Evolutionary conservation across 768 basidiomycete species (phyloP), one percentile per base, ranked within the genome.

Genomic region (Serendipita indica): DNA sequence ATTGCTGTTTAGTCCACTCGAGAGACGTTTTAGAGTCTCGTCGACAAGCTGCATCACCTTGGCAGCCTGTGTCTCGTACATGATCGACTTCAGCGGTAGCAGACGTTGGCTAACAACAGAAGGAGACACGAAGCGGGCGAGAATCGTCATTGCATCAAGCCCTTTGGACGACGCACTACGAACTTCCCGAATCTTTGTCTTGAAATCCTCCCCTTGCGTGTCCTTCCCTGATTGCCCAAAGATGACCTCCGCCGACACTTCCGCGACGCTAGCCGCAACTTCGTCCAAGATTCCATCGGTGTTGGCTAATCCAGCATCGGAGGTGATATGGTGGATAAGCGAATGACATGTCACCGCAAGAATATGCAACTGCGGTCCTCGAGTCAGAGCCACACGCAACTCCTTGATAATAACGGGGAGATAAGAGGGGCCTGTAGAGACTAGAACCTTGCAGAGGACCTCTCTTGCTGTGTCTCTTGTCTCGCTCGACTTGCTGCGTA

Each of bases 181-280:
- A 28, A 93, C 94, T 72, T 99, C 94, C 20, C 86, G 79, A 81
- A 91, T 87, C 70, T 88, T 92, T 16, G 91, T 92, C 72, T 84
- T 89, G 80, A 94, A 97, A 25, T 84, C 93, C 64, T 92, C n/a
- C n/a, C 84, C 75, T 60, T 83, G 80, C 0, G 87, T 83, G 65
- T 97, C 89, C 69, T 87, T 88, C 13, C 86, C 88, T 1, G 93
- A 92, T 67, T 92, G 83, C 27, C 94, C 94, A 64, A 97, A 97
- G 57, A 97, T 79, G 57, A 97, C 94, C 66, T 89, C 91, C 0
- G 83, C 82, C 14, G 86, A 83, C 58, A 97, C 72, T 65, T 86
- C 79, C 0, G 87, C 83, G 5, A 92, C 75, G 63, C 90, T 86
- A 43, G 79, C 78, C 18, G 91, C 83, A 62, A 84, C 84, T 14